phyloP scores from a whole-genome alignment of 208 protist species.

The Trichomonas tenax region DNA sequence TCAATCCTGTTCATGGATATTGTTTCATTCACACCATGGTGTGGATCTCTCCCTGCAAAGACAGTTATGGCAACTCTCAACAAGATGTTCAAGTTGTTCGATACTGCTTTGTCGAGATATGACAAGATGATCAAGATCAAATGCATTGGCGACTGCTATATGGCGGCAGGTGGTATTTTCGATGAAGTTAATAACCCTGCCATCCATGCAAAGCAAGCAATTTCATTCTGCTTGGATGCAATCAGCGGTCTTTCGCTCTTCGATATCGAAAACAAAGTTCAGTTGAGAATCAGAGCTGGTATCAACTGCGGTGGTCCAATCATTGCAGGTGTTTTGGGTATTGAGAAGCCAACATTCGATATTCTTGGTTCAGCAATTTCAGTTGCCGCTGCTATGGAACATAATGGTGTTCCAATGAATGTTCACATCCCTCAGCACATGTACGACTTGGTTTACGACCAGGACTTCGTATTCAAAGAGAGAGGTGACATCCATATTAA shows the following conservation, averaged over 20 bases:
- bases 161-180: neutral
- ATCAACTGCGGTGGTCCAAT: neutral
- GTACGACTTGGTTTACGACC: neutral
- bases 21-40: conserved; percentile 7
- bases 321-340: neutral
- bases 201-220: neutral
- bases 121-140: conserved; percentile 5
- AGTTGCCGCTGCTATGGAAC: neutral
- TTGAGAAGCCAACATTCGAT: conserved; percentile 10
- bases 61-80: neutral
- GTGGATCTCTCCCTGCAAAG: neutral
- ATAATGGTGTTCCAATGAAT: conserved; percentile 11
- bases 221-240: neutral
- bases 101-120: neutral
- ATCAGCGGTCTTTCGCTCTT: neutral
- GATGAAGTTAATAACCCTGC: conserved; percentile 14
- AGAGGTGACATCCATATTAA: neutral
- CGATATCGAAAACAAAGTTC: neutral
- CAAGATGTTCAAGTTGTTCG: neutral
- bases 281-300: neutral
- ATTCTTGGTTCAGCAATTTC: neutral
- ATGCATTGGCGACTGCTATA: conserved; percentile 11
- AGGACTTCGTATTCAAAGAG: neutral
- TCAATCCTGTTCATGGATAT: conserved; percentile 7
- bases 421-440: neutral